phyloP scores from a whole-genome alignment of 331 rosid species.

The Quercus tomentella region DNA sequence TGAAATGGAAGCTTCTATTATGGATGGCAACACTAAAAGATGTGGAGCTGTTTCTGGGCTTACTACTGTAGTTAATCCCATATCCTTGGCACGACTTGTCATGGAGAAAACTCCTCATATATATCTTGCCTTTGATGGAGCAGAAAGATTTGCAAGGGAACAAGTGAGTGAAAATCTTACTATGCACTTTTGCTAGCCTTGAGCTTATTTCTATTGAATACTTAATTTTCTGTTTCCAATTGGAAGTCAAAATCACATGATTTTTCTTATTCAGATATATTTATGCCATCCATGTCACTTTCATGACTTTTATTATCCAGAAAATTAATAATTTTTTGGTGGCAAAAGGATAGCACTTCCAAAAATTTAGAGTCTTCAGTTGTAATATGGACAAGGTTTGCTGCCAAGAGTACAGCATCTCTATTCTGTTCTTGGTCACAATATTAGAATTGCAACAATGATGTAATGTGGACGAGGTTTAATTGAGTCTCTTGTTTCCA shows the following conservation, averaged over 20 bases:
- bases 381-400: background rate
- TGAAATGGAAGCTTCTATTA: constrained; percentile 94
- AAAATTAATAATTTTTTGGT: background rate
- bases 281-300: too few relatives aligned
- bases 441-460: background rate
- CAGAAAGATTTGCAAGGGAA: constrained; percentile 77
- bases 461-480: background rate
- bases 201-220: background rate
- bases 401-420: background rate
- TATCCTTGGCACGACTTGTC: constrained; percentile 74
- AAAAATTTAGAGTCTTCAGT: background rate
- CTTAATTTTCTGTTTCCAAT: background rate
- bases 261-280: background rate
- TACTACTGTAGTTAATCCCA: constrained; percentile 68
- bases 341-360: background rate
- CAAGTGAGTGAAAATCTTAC: constrained; percentile 38
- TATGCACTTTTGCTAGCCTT: too few relatives aligned
- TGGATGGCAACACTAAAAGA: constrained; percentile 70
- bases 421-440: background rate
- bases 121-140: constrained; percentile 81
- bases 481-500: background rate
- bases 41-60: constrained; percentile 96
- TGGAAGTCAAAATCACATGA: background rate
- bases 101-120: constrained; percentile 89
- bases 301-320: too few relatives aligned